Percentiles rank a stretch among this genome's conserved stretches.
Conservation (phyloP, 768 basidiomycete species). For the Kwoniella sp. region DNA sequence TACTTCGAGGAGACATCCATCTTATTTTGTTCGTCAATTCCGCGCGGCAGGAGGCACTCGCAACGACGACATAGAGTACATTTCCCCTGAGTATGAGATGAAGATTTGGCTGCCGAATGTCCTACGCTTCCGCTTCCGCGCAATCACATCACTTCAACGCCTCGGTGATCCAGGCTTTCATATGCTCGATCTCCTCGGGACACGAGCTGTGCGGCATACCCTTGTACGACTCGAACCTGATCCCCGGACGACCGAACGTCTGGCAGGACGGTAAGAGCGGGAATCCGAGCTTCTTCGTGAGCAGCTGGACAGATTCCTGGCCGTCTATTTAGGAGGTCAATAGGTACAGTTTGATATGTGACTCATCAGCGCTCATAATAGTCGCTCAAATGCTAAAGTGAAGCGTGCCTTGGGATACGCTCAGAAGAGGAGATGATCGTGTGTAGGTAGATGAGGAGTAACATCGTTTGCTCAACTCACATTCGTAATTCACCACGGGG, state of each 20-base stretch:
- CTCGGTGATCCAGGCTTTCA: conserved; percentile 71
- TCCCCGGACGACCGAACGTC: conserved; percentile 59
- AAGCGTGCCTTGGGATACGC: not conserved
- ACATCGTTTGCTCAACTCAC: conserved; percentile 52
- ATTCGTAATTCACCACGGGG: conserved; percentile 67
- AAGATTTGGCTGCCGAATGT: too few species aligned
- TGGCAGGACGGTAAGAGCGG: conserved; percentile 35
- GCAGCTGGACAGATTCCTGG: conserved; percentile 63
- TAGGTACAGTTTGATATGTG: not conserved
- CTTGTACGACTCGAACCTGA: conserved; percentile 70
- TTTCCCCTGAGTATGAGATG: too few species aligned
- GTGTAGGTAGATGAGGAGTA: too few species aligned
- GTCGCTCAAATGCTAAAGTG: not conserved
- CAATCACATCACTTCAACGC: conserved; percentile 43
- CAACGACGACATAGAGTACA: too few species aligned
- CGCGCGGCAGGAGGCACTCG: too few species aligned
- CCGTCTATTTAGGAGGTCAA: conserved; percentile 54
- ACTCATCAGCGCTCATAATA: not conserved
- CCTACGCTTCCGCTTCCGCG: too few species aligned
- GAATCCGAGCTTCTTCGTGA: conserved; percentile 65
- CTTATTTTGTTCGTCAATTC: too few species aligned
- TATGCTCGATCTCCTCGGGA: conserved; percentile 68
- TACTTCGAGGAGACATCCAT: too few species aligned
- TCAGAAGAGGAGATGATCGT: not conserved
- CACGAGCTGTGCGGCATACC: conserved; percentile 70